phyloP scores from a whole-genome alignment of 2,329 filamentous ascomycete genomes.

The Penicillium freii region DNA sequence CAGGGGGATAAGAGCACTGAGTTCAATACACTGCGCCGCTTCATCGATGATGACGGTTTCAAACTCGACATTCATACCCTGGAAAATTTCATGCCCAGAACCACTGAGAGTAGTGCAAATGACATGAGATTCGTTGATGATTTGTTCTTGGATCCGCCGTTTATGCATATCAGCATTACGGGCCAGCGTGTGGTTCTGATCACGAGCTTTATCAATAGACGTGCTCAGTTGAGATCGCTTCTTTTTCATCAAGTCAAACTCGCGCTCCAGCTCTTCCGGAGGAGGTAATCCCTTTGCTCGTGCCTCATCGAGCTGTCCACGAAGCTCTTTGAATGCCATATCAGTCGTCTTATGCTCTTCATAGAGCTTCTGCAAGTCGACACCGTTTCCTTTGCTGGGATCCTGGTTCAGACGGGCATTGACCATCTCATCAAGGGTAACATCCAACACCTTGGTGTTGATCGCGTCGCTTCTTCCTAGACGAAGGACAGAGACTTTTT shows the following conservation, averaged over 20 bases:
- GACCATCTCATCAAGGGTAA: conserved; percentile 90
- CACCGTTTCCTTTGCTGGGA: conserved; percentile 46
- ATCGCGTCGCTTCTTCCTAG: conserved; percentile 90
- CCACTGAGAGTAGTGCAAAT: conserved; percentile 94
- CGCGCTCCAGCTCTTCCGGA: conserved; percentile 60
- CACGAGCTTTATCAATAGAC: conserved; percentile 82
- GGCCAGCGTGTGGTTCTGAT: conserved; percentile 75
- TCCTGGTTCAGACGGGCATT: conserved; percentile 62
- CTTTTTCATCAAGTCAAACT: conserved; percentile 74
- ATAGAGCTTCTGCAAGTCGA: conserved; percentile 66
- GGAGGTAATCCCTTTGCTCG: conserved; percentile 51
- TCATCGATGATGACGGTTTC: conserved; percentile 98
- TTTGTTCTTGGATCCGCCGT: conserved; percentile 81
- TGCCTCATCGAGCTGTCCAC: conserved; percentile 68
- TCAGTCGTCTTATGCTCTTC: conserved; percentile 61
- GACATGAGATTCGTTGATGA: conserved; percentile 86
- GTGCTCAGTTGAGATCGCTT: conserved; percentile 74
- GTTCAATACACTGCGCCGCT: conserved; percentile 94
- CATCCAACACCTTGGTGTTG: conserved; percentile 81
- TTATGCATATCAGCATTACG: conserved; percentile 84
- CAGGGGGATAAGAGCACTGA: conserved; percentile 91
- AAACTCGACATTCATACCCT: conserved; percentile 89
- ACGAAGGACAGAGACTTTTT: conserved; percentile 82
- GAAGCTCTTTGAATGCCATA: conserved; percentile 67
- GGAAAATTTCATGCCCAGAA: conserved; percentile 96